A percentile compares a stretch with the other conserved stretches of the same genome.
These are phyloP conservation scores for Pseudopyricularia cyperi DNA, from an alignment of 2,329 filamentous ascomycete species.

Conservation along the genomic window DNA sequence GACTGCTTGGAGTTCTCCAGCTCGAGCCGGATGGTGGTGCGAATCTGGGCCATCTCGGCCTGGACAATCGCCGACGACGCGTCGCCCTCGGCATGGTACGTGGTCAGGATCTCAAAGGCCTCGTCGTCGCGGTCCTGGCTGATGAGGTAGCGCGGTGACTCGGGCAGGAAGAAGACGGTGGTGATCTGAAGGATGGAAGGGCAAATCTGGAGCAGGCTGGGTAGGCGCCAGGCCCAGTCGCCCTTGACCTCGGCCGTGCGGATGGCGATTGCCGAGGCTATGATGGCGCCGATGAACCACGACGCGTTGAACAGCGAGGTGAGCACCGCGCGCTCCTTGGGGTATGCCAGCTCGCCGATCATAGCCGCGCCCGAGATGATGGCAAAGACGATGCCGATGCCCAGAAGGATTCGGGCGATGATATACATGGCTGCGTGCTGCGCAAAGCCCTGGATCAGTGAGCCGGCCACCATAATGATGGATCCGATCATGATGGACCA, in stretches of 20 bases:
- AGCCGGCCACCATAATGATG: constrained; percentile 36
- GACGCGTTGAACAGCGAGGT: constrained; percentile 46
- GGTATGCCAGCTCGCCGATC: constrained; percentile 47
- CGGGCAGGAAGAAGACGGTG: constrained; percentile 6
- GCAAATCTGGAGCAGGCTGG: constrained; percentile 24
- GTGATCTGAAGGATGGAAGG: constrained; percentile 5
- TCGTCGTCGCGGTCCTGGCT: constrained; percentile 5
- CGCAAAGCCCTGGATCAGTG: constrained; percentile 37
- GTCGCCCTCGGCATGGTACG: constrained; percentile 6
- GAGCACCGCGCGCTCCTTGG: constrained; percentile 45
- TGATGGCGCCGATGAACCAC: constrained; percentile 35
- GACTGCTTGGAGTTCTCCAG: constrained; percentile 3
- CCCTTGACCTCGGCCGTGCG: constrained; percentile 24
- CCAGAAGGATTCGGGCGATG: constrained; percentile 44
- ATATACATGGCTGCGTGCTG: constrained; percentile 41
- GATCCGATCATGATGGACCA: constrained; percentile 40
- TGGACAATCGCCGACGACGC: constrained; percentile 3
- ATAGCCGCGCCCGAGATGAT: constrained; percentile 45
- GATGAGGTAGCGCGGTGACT: constrained; percentile 7
- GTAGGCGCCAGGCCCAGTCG: constrained; percentile 26
- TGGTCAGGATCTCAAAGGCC: constrained; percentile 5
- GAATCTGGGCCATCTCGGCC: constrained; percentile 6
- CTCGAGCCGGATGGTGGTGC: constrained; percentile 3
- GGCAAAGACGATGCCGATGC: constrained; percentile 46
- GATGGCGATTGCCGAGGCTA: constrained; percentile 34